phyloP scores from a whole-genome alignment of 2,329 filamentous ascomycete genomes.

The Colletotrichum destructivum region DNA sequence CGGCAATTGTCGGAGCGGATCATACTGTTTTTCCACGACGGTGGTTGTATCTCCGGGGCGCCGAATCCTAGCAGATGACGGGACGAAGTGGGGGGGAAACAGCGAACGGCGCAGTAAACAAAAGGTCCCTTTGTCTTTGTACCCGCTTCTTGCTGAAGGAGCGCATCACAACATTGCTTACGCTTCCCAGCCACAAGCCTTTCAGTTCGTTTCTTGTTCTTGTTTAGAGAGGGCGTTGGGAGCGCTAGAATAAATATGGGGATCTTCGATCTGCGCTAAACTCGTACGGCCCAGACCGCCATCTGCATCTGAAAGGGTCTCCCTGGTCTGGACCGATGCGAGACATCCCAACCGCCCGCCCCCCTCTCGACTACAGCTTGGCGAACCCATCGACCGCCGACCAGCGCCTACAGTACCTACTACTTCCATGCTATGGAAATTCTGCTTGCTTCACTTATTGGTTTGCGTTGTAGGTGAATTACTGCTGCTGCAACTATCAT shows the following conservation, averaged over 20 bases:
- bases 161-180: neutral
- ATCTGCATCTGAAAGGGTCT: constrained; percentile 32
- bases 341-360: neutral
- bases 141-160: too few species aligned
- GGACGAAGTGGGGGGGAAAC: neutral
- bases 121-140: neutral
- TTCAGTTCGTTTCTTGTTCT: neutral
- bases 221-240: neutral
- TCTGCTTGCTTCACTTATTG: neutral
- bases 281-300: constrained; percentile 28
- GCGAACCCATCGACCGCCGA: constrained; percentile 14
- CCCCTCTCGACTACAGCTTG: constrained; percentile 13
- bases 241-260: constrained; percentile 13
- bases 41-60: too few species aligned
- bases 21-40: neutral
- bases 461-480: neutral
- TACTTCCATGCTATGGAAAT: too few species aligned
- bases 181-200: neutral
- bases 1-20: constrained; percentile 36
- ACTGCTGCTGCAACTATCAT: neutral
- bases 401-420: neutral
- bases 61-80: neutral
- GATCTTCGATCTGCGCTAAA: constrained; percentile 29
- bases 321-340: constrained; percentile 12
- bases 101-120: constrained; percentile 1